Percentiles rank a stretch among this genome's conserved stretches.
These are phyloP conservation scores for Plasmodium coatneyi DNA, from an alignment of 169 alveolate species.

Conservation along the genomic window DNA sequence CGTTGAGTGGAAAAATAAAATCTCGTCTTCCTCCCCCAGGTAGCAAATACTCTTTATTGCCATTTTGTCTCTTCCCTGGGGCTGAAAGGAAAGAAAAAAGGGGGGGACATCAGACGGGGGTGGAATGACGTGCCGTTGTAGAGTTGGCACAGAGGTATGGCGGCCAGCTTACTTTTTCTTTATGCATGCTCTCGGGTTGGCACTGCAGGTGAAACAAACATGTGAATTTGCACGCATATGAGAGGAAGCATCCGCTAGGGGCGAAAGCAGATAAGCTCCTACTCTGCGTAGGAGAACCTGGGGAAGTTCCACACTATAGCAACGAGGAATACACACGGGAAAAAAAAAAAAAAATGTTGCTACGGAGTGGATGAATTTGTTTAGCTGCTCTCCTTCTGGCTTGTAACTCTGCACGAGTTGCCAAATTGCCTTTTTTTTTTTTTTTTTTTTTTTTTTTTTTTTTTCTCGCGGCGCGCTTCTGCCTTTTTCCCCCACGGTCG, in stretches of 20 bases:
- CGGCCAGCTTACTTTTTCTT: neutral
- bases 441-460: too few species aligned
- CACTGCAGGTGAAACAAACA: neutral
- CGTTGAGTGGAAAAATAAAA: conserved; percentile 47
- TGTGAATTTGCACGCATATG: neutral
- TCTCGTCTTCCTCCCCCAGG: conserved; percentile 43
- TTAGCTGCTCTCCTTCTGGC: neutral
- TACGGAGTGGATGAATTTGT: neutral
- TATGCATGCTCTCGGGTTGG: neutral
- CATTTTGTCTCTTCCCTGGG: conserved; percentile 7
- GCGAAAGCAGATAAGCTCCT: neutral
- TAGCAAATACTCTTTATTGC: conserved; percentile 58
- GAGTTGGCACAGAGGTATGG: neutral
- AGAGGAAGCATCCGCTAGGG: neutral
- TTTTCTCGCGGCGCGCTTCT: neutral
- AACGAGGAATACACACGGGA: neutral
- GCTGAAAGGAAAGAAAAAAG: neutral
- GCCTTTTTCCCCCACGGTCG: neutral
- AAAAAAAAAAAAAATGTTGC: neutral
- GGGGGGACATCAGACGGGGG: neutral
- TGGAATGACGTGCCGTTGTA: neutral
- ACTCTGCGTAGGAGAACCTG: neutral
- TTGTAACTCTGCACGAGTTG: neutral
- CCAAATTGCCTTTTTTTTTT: neutral
- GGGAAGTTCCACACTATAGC: neutral